Base-by-base conservation (phyloP, 169 alveolate species). In the Eimeria nieschulzi region DNA sequence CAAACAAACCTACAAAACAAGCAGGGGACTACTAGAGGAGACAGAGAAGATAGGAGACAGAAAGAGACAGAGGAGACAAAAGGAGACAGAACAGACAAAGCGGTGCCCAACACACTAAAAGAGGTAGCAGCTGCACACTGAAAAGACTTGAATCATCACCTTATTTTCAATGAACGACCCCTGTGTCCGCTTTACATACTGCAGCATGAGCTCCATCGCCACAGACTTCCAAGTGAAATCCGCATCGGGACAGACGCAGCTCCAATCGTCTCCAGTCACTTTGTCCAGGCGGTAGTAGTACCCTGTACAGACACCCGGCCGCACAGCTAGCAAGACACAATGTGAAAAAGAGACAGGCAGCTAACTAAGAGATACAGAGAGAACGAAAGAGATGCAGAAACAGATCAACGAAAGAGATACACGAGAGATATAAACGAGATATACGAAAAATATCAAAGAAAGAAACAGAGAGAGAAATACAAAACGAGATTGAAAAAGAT, bases 141-240 rank as follows among this genome's bases (percentile, higher is more conserved):
- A 33, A 33, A 3, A 33, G 46, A 33, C 46, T 1, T 0, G 3
- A 33, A 33, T 33, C 46, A 33, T 33, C 46, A 90, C 93, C 63
- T 95, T 96, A 73, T 95, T 94, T 87, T 97, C 98, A 83, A 97
- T 92, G 93, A 95, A 97, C 75, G 97, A 94, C 6, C 98, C 98
- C 73, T 97, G 98, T 0, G 98, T 97, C 46, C 98, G 83, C 83
- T 95, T 95, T 26, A 93, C 94, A 63, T 93, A 93, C 91, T 95
- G 96, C 82, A 87, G 92, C 96, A 95, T 94, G 59, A 95, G 92
- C 92, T 92, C 94, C 51, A 93, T 51, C 15, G 96, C 95, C 39
- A 94, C 88, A 7, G 92, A 78, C 87, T 95, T 92, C 95, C 96
- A 95, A 53, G 95, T 88, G 90, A 90, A 82, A 75, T 92, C 94